Evolutionary conservation across 305 asterid genomes (phyloP).

Genomic region (Nicotiana rustica): DNA sequence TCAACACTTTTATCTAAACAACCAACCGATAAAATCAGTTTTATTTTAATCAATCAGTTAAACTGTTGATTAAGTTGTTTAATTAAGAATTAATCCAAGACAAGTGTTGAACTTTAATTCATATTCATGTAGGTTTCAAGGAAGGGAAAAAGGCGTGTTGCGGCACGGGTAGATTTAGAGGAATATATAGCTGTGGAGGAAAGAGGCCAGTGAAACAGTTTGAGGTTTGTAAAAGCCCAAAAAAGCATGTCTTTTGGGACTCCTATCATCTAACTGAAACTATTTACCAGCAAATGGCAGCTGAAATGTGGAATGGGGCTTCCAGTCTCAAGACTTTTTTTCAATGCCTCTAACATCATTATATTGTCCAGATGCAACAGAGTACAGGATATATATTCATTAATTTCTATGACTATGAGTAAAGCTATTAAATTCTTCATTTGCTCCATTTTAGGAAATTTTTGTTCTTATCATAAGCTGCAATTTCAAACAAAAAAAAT

Average conservation of each 20-base stretch:
- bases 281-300: slow-evolving; percentile 56
- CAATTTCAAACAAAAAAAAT: background rate
- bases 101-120: too few relatives aligned
- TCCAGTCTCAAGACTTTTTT: slow-evolving; percentile 47
- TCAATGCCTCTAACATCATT: slow-evolving; percentile 37
- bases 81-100: background rate
- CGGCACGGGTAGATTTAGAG: slow-evolving; percentile 62
- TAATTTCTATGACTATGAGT: background rate
- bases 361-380: background rate
- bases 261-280: slow-evolving; percentile 62
- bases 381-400: background rate
- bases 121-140: slow-evolving; percentile 49
- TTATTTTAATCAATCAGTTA: background rate
- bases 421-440: background rate
- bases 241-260: slow-evolving; percentile 58
- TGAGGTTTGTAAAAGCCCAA: slow-evolving; percentile 56
- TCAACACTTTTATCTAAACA: background rate
- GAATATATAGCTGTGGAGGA: slow-evolving; percentile 66
- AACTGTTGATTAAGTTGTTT: background rate
- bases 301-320: slow-evolving; percentile 53
- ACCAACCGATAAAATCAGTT: too few relatives aligned
- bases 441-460: background rate
- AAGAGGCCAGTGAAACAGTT: slow-evolving; percentile 53
- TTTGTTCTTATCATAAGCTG: too few relatives aligned
- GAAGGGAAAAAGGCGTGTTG: slow-evolving; percentile 65